Percentiles rank a stretch among this genome's conserved stretches.
Conservation (phyloP, 176 grass and related monocot genomes). For the Neostapfia colusana region DNA sequence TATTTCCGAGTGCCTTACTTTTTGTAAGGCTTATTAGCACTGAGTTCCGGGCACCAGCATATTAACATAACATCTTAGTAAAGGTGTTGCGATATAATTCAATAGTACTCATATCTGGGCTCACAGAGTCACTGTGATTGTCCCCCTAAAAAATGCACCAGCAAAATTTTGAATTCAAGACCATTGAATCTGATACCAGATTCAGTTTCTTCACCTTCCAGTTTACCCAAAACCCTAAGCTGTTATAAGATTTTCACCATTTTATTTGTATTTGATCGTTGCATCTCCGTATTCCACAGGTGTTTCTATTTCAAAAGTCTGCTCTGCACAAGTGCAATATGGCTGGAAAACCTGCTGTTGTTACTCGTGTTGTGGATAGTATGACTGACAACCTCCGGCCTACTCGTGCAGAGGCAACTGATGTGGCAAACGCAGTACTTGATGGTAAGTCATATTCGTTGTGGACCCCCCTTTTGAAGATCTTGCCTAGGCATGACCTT, state of each 20-base stretch:
- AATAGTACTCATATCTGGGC: background rate
- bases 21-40: slow-evolving; percentile 10
- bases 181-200: background rate
- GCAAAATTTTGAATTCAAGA: background rate
- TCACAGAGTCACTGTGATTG: background rate
- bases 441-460: slow-evolving; percentile 56
- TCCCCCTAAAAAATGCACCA: no score
- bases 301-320: slow-evolving; percentile 97
- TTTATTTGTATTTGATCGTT: slow-evolving; percentile 28
- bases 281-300: slow-evolving; percentile 51
- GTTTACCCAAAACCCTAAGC: background rate
- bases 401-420: slow-evolving; percentile 96
- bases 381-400: slow-evolving; percentile 99
- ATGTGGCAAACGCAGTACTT: slow-evolving; percentile 98
- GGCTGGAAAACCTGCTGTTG: slow-evolving; percentile 94
- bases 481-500: background rate
- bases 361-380: slow-evolving; percentile 98
- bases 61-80: background rate
- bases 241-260: background rate
- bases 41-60: background rate
- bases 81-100: background rate
- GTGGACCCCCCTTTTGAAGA: background rate
- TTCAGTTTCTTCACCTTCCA: background rate
- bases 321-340: slow-evolving; percentile 97
- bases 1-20: background rate